Conservation (phyloP, 2,329 filamentous ascomycete genomes). For the Cordyceps cateniannulata region DNA sequence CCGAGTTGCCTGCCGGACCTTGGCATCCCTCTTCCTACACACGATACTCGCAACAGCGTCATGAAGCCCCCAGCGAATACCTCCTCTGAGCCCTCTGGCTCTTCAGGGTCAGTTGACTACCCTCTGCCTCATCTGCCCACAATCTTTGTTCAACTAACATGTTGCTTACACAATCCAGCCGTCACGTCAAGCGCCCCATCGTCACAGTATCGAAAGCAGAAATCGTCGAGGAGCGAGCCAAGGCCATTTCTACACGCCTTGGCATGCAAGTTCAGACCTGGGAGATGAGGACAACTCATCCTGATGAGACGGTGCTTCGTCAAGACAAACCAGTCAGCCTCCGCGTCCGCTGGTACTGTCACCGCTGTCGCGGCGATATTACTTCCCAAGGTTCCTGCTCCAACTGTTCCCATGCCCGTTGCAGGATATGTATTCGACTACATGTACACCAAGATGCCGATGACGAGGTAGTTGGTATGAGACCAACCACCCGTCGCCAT, state of each 20-base stretch:
- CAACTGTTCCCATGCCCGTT: conserved; percentile 72
- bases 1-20: neutral
- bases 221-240: conserved; percentile 50
- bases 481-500: conserved; percentile 29
- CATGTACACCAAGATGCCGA: conserved; percentile 60
- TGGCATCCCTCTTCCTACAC: neutral
- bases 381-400: conserved; percentile 66
- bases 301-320: conserved; percentile 51
- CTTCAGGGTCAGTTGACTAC: neutral
- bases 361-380: conserved; percentile 71
- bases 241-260: conserved; percentile 48
- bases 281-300: conserved; percentile 43
- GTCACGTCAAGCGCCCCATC: conserved; percentile 16
- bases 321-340: conserved; percentile 72
- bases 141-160: neutral
- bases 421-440: conserved; percentile 71
- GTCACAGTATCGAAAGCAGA: conserved; percentile 41
- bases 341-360: conserved; percentile 73
- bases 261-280: conserved; percentile 49
- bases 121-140: neutral
- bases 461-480: conserved; percentile 41
- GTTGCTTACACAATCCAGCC: neutral
- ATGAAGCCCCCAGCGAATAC: neutral
- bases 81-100: neutral
- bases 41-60: neutral